Conservation (phyloP, 352 stramenopile species). For the Thraustochytrium sp. region DNA sequence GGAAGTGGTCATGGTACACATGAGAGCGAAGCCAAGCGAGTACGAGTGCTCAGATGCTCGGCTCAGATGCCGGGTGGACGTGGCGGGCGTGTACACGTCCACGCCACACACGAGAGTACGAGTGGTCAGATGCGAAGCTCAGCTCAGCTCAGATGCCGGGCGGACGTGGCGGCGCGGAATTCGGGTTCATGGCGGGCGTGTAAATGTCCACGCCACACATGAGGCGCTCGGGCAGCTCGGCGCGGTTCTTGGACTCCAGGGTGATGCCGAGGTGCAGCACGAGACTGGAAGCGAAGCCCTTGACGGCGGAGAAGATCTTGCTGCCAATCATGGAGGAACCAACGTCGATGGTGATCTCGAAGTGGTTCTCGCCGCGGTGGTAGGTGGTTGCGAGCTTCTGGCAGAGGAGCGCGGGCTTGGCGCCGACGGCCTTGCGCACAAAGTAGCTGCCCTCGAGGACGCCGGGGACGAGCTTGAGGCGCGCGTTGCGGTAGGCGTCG, state of each 20-base stretch:
- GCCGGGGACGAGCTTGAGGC: conserved; percentile 78
- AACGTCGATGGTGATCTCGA: conserved; percentile 77
- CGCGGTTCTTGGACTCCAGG: conserved; percentile 69
- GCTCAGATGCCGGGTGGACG: too few species aligned
- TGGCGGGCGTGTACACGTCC: too few species aligned
- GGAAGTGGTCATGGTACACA: too few species aligned
- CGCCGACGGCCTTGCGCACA: conserved; percentile 72
- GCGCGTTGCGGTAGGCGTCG: conserved; percentile 73
- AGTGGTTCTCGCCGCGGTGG: conserved; percentile 74
- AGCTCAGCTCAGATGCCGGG: too few species aligned
- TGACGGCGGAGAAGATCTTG: conserved; percentile 66
- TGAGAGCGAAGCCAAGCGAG: too few species aligned
- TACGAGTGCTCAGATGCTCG: too few species aligned
- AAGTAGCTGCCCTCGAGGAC: conserved; percentile 78
- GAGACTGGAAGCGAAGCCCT: conserved; percentile 75
- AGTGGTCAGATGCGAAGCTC: too few species aligned
- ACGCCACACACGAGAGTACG: too few species aligned
- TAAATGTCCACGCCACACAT: conserved; percentile 30
- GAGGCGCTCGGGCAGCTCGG: conserved; percentile 64
- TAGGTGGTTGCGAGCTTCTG: conserved; percentile 79
- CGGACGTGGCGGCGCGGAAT: not conserved
- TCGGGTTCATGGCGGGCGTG: not conserved
- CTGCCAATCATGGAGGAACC: conserved; percentile 68
- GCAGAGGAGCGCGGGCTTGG: conserved; percentile 70
- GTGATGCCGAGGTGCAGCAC: conserved; percentile 78